These are phyloP conservation scores for Elymus sibiricus DNA, from an alignment of 176 grass and related monocot genomes.

Conservation along the genomic window DNA sequence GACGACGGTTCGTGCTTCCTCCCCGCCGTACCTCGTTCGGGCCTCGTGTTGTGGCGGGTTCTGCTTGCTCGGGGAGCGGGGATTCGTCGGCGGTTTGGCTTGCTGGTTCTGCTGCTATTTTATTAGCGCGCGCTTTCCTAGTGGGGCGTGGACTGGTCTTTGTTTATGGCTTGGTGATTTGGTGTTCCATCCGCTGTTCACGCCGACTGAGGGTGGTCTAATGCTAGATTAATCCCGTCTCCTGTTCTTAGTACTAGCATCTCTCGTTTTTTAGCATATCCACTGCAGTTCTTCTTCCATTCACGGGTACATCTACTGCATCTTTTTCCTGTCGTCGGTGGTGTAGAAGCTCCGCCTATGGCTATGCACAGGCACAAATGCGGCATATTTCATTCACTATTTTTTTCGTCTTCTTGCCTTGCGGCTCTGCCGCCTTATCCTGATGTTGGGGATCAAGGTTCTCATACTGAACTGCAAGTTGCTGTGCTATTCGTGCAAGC, in stretches of 20 bases:
- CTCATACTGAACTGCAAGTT: not conserved
- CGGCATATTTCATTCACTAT: not conserved
- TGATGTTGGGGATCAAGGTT: not conserved
- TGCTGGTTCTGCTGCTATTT: not conserved
- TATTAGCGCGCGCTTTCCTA: constrained; percentile 18
- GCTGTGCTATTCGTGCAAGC: not conserved
- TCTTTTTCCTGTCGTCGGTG: not conserved
- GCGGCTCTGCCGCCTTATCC: not conserved
- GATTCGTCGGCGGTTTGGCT: not conserved
- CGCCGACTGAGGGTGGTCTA: not conserved
- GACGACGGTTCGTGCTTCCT: constrained; percentile 34
- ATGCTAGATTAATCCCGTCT: constrained; percentile 25
- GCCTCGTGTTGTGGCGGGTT: not conserved
- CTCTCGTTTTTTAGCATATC: not conserved
- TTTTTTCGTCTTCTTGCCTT: not conserved
- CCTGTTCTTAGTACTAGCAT: constrained; percentile 1
- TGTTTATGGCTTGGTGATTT: constrained; percentile 31
- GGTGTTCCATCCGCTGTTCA: not conserved
- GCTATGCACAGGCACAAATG: not conserved
- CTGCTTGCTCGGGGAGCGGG: not conserved
- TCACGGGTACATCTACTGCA: not conserved
- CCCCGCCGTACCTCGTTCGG: not conserved
- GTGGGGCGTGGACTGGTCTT: constrained; percentile 12
- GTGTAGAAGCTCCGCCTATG: not conserved
- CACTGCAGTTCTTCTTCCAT: not conserved